Conservation (phyloP, 208 protist species). For the Trypanosoma cruzi region DNA sequence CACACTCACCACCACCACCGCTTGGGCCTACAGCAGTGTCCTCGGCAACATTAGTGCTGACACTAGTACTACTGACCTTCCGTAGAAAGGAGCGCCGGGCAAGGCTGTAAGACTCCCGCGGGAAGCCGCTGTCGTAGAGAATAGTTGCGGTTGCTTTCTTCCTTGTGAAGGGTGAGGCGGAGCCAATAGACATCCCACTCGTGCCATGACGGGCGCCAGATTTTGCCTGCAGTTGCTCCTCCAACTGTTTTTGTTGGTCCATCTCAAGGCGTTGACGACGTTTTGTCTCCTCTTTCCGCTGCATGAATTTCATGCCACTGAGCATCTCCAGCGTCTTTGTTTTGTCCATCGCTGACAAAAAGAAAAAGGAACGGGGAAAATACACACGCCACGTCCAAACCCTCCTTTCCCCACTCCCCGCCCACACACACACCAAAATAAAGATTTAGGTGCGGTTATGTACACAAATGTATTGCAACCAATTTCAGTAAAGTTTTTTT, state of each 20-base stretch:
- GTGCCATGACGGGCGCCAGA: not conserved
- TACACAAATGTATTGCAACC: not conserved
- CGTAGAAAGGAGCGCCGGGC: constrained; percentile 44
- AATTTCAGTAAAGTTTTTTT: not conserved
- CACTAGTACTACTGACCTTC: not conserved
- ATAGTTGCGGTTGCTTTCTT: constrained; percentile 32
- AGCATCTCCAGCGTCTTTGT: constrained; percentile 81
- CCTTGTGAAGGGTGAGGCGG: not conserved
- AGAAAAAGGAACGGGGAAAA: not conserved
- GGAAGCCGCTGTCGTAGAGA: constrained; percentile 55
- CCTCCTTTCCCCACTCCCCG: too few species aligned
- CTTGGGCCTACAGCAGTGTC: not conserved
- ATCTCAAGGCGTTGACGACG: constrained; percentile 73
- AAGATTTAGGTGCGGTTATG: not conserved
- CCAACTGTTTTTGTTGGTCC: constrained; percentile 56
- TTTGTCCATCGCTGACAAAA: constrained; percentile 73
- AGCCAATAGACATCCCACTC: not conserved
- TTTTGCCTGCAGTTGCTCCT: constrained; percentile 35
- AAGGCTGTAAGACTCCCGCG: constrained; percentile 40
- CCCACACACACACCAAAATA: not conserved
- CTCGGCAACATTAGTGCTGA: not conserved
- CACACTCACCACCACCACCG: not conserved
- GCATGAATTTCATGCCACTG: constrained; percentile 93
- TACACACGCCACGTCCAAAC: not conserved
- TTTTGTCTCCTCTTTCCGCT: constrained; percentile 89